Conservation (phyloP, 345 rosid genomes). For the Boechera stricta region DNA sequence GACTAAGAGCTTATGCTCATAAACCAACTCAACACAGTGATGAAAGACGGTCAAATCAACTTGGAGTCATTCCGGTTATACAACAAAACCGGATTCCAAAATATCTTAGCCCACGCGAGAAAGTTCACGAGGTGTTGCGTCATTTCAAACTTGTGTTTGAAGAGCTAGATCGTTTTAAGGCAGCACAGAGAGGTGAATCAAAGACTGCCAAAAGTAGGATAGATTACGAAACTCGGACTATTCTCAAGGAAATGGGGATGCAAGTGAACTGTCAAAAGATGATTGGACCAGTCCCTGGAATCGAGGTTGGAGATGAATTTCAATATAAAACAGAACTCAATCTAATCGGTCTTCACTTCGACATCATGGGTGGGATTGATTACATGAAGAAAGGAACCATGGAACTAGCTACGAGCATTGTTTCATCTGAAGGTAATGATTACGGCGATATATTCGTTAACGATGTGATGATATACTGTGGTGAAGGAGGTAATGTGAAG, state of each 20-base stretch:
- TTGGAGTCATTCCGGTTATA: not conserved
- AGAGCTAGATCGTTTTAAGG: not conserved
- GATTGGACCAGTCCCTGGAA: slow-evolving; percentile 84
- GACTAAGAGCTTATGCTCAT: not conserved
- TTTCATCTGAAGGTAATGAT: slow-evolving; percentile 73
- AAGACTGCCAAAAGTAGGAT: not conserved
- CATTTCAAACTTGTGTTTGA: slow-evolving; percentile 5
- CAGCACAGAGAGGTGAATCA: not conserved
- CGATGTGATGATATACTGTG: slow-evolving; percentile 73
- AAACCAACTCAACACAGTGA: not conserved
- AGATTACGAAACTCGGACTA: not conserved
- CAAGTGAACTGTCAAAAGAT: slow-evolving; percentile 50
- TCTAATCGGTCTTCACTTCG: slow-evolving; percentile 78
- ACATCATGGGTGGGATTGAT: slow-evolving; percentile 76
- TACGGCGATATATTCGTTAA: slow-evolving; percentile 51
- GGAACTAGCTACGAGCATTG: slow-evolving; percentile 71
- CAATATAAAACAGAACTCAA: slow-evolving; percentile 73
- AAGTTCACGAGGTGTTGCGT: not conserved
- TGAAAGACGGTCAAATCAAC: not conserved
- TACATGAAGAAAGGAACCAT: slow-evolving; percentile 50
- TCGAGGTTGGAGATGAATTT: slow-evolving; percentile 82
- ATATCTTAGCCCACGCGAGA: slow-evolving; percentile 18
- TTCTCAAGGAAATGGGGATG: slow-evolving; percentile 23
- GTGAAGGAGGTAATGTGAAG: slow-evolving; percentile 66
- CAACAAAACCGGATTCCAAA: not conserved